Percentiles rank a stretch among this genome's conserved stretches.
These are phyloP conservation scores for Mrakia hoshinonis DNA, from an alignment of 768 basidiomycete species.

Conservation along the genomic window DNA sequence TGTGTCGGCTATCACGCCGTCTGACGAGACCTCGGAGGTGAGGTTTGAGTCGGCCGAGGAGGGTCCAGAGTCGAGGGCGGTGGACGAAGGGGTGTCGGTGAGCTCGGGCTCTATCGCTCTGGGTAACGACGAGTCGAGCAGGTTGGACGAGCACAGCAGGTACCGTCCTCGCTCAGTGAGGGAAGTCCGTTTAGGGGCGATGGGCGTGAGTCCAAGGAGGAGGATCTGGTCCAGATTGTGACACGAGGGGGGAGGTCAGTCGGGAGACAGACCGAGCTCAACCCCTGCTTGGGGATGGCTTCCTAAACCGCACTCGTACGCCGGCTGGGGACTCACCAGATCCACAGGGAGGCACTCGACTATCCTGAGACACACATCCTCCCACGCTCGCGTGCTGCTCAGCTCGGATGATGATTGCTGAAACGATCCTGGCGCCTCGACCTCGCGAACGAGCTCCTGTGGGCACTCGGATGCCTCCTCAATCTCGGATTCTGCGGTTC, in stretches of 20 bases:
- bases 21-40: background rate
- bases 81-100: background rate
- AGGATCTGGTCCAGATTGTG: background rate
- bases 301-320: background rate
- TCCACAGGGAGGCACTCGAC: background rate
- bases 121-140: constrained; percentile 18
- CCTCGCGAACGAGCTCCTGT: background rate
- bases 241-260: background rate
- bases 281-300: background rate
- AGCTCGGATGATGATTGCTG: background rate
- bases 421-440: background rate
- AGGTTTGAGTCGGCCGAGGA: background rate
- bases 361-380: background rate
- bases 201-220: background rate
- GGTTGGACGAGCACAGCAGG: constrained; percentile 14
- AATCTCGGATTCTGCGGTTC: background rate
- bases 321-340: background rate
- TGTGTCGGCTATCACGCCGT: background rate
- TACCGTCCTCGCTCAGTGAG: background rate
- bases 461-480: background rate
- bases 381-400: background rate
- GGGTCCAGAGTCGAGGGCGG: background rate
- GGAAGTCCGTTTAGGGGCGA: background rate
- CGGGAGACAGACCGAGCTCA: background rate
- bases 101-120: constrained; percentile 5